A percentile compares a stretch with the other conserved stretches of the same genome.
Evolutionary conservation across 1,139 yeast genomes (phyloP).

Genomic region (Yamadazyma spencermartinsiae): DNA sequence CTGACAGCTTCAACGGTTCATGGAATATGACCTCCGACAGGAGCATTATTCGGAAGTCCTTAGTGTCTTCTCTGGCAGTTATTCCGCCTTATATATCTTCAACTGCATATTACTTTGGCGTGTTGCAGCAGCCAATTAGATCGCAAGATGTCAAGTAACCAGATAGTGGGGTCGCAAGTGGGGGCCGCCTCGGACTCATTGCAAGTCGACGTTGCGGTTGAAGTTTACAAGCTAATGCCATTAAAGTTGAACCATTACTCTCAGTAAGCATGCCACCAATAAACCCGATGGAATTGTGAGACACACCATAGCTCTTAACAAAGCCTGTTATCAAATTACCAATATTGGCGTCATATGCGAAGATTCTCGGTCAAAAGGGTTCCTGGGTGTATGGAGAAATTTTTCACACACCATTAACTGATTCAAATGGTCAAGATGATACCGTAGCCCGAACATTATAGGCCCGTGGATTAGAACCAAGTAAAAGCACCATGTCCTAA

Average conservation of each 20-base stretch:
- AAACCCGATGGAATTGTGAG: neutral
- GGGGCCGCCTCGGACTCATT: too few relatives aligned
- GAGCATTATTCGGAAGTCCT: conserved; percentile 1
- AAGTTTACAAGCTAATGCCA: neutral
- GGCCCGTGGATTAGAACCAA: too few relatives aligned
- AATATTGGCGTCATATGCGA: neutral
- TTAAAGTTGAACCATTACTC: too few relatives aligned
- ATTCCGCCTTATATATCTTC: neutral
- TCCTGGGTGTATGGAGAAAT: neutral
- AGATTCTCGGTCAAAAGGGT: conserved; percentile 2
- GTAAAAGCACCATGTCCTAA: too few relatives aligned
- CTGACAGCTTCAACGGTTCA: too few relatives aligned
- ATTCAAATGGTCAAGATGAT: too few relatives aligned
- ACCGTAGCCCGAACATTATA: too few relatives aligned
- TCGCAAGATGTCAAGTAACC: neutral
- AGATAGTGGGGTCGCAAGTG: conserved; percentile 1
- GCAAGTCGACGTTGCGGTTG: too few relatives aligned
- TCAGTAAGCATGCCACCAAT: too few relatives aligned
- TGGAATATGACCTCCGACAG: neutral
- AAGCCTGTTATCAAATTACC: too few relatives aligned
- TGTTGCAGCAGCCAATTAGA: conserved; percentile 1
- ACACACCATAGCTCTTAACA: conserved; percentile 1
- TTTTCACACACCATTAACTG: neutral
- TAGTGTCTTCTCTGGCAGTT: too few relatives aligned
- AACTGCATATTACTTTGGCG: neutral